Base-by-base conservation (phyloP, 148 eudicot species). In the Nepenthes gracilis region DNA sequence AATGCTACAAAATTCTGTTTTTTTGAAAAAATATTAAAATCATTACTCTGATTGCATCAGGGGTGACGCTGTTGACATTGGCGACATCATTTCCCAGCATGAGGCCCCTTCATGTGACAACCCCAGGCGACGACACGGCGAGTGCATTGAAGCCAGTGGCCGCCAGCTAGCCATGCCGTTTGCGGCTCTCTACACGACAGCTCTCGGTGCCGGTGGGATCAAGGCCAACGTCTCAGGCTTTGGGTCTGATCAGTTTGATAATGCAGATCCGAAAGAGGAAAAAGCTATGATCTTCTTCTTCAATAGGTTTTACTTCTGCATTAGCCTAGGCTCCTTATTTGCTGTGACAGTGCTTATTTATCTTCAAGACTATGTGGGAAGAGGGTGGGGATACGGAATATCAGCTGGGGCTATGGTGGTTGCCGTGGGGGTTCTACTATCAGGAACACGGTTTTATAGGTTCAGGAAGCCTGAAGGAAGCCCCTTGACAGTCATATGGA, bases 161-260 rank as follows among this genome's bases (percentile, higher is more conserved):
- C 52, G 48, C 7, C 99, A 89, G 66, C 76, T 94, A 67, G 90
- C 82, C 33, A 32, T 94, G 70, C 93, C 89, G 62, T 89, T 82
- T 43, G 68, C 72, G 1, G 91, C 99, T 34, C 95, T 94, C 36
- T 89, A 94, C 82, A 89, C 76, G 45, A 80, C 85, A 23, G 97
- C 99, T 14, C 75, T 94, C 0, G 99, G 99, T 15, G 99, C 81
- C 12, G 99, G 97, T 0, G 99, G 99, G 33, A 94, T 94, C 60
- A 94, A 94, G 55, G 83, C 99, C 35, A 94, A 94, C 35, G 99
- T 94, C 50, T 89, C 99, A 1, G 99, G 99, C 3, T 94, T 94
- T 14, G 99, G 99, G 6, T 79, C 99, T 0, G 99, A 94, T 68
- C 99, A 94, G 50, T 94, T 94, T 53, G 97, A 94, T 68, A 45